Evolutionary conservation across 139 green algal species (phyloP).

Genomic region (Diplosphaera chodatii): DNA sequence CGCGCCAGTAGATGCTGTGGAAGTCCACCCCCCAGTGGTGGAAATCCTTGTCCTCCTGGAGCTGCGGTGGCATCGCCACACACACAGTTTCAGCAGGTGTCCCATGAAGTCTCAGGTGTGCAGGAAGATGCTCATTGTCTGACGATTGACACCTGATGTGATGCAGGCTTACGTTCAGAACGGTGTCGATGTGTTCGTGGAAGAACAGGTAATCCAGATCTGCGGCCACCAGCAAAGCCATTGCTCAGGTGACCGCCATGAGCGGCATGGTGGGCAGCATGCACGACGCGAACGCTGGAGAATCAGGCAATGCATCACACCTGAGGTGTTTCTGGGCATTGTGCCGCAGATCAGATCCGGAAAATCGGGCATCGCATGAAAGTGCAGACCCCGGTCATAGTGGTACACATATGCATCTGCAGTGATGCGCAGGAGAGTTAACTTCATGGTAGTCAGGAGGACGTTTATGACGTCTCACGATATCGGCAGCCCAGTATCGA

Average conservation of each 20-base stretch:
- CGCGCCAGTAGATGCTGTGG: slow-evolving; percentile 21
- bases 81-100: neutral
- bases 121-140: neutral
- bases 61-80: slow-evolving; percentile 24
- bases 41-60: slow-evolving; percentile 64
- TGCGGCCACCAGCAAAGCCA: no score
- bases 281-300: no score
- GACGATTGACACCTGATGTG: neutral
- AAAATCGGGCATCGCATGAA: slow-evolving; percentile 59
- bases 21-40: slow-evolving; percentile 59
- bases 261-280: slow-evolving; percentile 59
- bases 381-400: slow-evolving; percentile 60
- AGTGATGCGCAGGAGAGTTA: no score
- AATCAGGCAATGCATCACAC: no score
- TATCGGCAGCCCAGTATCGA: neutral
- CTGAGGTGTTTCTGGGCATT: no score
- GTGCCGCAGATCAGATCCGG: slow-evolving; percentile 42
- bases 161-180: slow-evolving; percentile 17
- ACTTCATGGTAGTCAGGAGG: neutral
- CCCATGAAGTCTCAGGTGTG: neutral
- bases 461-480: neutral
- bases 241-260: no score
- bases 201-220: slow-evolving; percentile 44
- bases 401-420: slow-evolving; percentile 47
- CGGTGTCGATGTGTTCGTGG: slow-evolving; percentile 12